These are phyloP conservation scores for Arthroderma sp. DNA, from an alignment of 2,329 filamentous ascomycete genomes.

Conservation along the genomic window DNA sequence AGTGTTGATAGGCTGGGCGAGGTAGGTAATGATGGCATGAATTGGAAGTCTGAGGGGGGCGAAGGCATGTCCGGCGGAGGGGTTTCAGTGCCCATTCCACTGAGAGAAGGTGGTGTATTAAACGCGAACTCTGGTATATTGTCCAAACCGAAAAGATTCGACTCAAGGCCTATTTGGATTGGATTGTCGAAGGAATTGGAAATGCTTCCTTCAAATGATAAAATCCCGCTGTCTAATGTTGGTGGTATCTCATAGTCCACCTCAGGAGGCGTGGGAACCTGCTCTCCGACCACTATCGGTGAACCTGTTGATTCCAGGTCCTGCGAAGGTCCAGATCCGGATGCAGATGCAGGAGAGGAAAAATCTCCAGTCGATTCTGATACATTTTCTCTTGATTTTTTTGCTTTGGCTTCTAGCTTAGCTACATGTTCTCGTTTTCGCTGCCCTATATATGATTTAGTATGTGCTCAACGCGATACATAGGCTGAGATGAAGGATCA, in stretches of 20 bases:
- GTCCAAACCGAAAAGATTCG: conserved; percentile 4
- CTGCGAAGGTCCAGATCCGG: background rate
- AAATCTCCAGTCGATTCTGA: background rate
- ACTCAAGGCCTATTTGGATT: background rate
- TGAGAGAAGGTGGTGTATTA: background rate
- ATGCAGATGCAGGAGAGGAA: background rate
- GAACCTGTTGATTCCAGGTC: background rate
- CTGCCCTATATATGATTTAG: conserved; percentile 12
- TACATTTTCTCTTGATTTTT: background rate
- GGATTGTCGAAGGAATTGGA: background rate
- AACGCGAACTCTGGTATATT: background rate
- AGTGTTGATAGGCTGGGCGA: conserved; percentile 9
- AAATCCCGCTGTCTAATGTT: background rate
- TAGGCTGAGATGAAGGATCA: conserved; percentile 8
- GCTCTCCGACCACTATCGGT: background rate
- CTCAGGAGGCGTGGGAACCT: conserved; percentile 5
- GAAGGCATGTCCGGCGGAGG: background rate
- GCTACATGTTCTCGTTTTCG: conserved; percentile 21
- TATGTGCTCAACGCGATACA: background rate
- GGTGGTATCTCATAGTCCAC: background rate
- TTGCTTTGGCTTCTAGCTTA: conserved; percentile 17
- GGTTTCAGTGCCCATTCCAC: background rate
- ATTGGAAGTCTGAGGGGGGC: conserved; percentile 7
- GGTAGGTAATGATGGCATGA: conserved; percentile 1
- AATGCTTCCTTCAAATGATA: background rate